Conservation (phyloP, 2,329 filamentous ascomycete species). For the Drechmeria coniospora region DNA sequence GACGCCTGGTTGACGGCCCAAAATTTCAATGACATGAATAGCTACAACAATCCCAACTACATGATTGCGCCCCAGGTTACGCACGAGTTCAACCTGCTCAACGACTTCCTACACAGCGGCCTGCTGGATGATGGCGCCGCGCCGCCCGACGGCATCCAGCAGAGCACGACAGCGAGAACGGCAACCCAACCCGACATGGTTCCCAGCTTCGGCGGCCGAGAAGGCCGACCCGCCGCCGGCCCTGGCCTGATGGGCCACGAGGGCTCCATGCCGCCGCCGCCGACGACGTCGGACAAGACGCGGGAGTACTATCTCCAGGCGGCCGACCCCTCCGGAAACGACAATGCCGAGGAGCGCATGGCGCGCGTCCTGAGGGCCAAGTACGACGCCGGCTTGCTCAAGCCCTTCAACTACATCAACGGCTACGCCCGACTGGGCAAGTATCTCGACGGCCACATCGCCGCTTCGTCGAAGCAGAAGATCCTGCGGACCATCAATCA, state of each 20-base stretch:
- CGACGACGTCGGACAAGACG: constrained; percentile 53
- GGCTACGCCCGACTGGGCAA: constrained; percentile 79
- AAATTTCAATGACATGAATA: constrained; percentile 88
- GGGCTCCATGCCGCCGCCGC: constrained; percentile 32
- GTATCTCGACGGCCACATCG: constrained; percentile 84
- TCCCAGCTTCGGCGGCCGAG: constrained; percentile 30
- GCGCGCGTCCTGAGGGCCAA: constrained; percentile 87
- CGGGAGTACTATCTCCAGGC: constrained; percentile 95
- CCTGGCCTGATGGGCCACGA: constrained; percentile 10
- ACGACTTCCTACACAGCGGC: constrained; percentile 89
- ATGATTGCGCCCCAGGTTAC: constrained; percentile 88
- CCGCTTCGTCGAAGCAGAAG: constrained; percentile 69
- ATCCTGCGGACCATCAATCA: constrained; percentile 83
- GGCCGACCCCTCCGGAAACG: constrained; percentile 75
- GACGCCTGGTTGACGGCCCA: constrained; percentile 70
- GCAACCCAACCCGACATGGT: constrained; percentile 29
- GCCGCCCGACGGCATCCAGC: constrained; percentile 47
- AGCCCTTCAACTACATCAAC: constrained; percentile 97
- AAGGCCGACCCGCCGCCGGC: constrained; percentile 10
- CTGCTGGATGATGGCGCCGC: constrained; percentile 70
- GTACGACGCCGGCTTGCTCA: constrained; percentile 85
- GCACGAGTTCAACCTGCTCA: constrained; percentile 91
- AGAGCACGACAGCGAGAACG: constrained; percentile 25
- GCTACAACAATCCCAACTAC: constrained; percentile 82
- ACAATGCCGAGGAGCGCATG: constrained; percentile 87